Base-by-base conservation (phyloP, 768 basidiomycete species). In the Nidularia pulvinata region DNA sequence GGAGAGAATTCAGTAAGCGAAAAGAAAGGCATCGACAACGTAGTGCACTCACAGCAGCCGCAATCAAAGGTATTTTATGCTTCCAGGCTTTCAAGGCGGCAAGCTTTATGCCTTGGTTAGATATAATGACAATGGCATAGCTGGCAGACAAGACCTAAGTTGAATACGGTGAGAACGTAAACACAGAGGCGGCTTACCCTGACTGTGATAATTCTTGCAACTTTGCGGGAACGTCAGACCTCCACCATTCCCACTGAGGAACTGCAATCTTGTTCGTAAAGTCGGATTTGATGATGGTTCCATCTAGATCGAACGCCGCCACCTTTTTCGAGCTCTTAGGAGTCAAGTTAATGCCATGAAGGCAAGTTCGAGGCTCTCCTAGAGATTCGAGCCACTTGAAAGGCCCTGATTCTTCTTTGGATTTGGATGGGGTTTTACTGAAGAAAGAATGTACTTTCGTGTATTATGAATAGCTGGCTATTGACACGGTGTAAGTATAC, bases 221-320 rank as follows among this genome's bases (percentile, higher is more conserved):
- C 65, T 83, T 88, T 6, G 67, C 61, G 2, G 86, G 86, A 5
- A 97, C 83, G 13, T 61, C 62, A 0, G 77, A 62, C 56, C 82
- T 70, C 92, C 93, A 95, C 90, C 92, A 93, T 51, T 81, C 70
- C 82, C 86, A 85, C 35, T 65, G 61, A 2, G 65, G 59, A 4
- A 75, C 64, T 25, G 70, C 70, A 25, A 77, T 74, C 37, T 57
- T 65, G 37, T 56, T 54, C 16, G 53, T 55, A 48, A 68, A 58
- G 19, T 65, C 57, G n/a, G 65, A 67, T 58, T 86, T 88, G 65
- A 97, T 93, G 55, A 95, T 60, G 0, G 93, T 95, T 2, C 91
- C 93, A 64, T 97, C 95, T 22, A 97, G 72, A 66, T 97, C 95
- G 57, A 95, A 90, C 10, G 85, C 80, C 7, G 91, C 89, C 33